phyloP scores from a whole-genome alignment of 345 rosid species.

The Passiflora organensis region DNA sequence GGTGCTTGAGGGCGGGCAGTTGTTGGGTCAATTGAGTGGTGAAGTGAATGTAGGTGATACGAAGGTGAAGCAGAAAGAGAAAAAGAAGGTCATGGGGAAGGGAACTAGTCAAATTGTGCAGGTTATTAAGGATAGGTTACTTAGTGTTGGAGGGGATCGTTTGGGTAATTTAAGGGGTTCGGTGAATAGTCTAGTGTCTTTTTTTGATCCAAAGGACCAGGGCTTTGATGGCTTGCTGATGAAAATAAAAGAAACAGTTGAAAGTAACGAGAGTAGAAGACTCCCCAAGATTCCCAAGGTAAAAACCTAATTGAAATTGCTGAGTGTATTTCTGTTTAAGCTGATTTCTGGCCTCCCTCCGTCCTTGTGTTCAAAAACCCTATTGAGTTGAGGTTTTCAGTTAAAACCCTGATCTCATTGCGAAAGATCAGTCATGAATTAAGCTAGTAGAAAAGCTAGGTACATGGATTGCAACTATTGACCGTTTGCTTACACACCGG shows the following conservation, averaged over 20 bases:
- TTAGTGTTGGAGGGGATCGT: conserved; percentile 11
- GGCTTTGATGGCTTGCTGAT: conserved; percentile 46
- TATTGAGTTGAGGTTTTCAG: too few relatives aligned
- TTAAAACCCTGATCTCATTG: too few relatives aligned
- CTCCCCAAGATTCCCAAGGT: conserved; percentile 96
- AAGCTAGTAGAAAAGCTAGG: too few relatives aligned
- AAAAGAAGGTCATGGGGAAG: conserved; percentile 72
- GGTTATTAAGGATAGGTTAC: conserved; percentile 56
- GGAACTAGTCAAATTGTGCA: conserved; percentile 62
- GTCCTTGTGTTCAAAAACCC: too few relatives aligned
- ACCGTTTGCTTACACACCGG: too few relatives aligned
- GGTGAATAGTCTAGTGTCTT: conserved; percentile 37
- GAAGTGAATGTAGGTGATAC: conserved; percentile 33
- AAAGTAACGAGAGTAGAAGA: conserved; percentile 86
- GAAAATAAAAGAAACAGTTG: conserved; percentile 66
- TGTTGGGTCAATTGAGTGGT: conserved; percentile 26
- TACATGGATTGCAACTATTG: too few relatives aligned
- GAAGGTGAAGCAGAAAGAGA: conserved; percentile 45
- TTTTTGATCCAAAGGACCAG: conserved; percentile 42
- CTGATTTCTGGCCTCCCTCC: neutral
- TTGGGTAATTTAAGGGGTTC: conserved; percentile 32
- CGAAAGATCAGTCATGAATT: too few relatives aligned
- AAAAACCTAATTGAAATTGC: conserved; percentile 1
- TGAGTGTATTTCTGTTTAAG: neutral
- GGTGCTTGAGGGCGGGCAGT: conserved; percentile 55